These are phyloP conservation scores for Sporobolomyces roseus DNA, from an alignment of 768 basidiomycete species.

Conservation along the genomic window DNA sequence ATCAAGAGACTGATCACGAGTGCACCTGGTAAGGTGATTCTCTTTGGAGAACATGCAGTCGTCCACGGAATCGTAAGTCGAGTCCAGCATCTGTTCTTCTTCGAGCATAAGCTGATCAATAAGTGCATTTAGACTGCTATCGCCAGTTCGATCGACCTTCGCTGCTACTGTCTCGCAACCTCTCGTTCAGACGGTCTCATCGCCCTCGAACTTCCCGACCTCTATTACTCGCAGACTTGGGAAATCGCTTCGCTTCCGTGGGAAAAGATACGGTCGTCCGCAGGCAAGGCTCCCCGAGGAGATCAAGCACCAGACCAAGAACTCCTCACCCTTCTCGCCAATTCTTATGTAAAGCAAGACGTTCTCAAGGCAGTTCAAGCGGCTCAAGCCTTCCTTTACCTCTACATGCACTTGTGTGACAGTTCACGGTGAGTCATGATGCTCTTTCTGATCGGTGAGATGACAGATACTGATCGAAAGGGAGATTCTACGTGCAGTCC, in stretches of 20 bases:
- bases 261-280: constrained; percentile 53
- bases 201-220: constrained; percentile 72
- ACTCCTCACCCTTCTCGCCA: constrained; percentile 67
- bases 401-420: constrained; percentile 71
- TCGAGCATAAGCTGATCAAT: constrained; percentile 14
- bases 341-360: constrained; percentile 34
- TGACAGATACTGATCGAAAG: background rate
- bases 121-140: constrained; percentile 71
- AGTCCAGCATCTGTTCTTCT: background rate
- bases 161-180: constrained; percentile 81
- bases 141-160: constrained; percentile 89
- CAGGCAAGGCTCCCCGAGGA: constrained; percentile 57
- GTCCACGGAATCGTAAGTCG: constrained; percentile 87
- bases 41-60: constrained; percentile 98
- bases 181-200: constrained; percentile 70
- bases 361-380: constrained; percentile 48
- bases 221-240: constrained; percentile 79
- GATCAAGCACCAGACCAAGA: constrained; percentile 65
- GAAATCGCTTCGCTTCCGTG: constrained; percentile 71
- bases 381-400: constrained; percentile 77
- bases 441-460: background rate
- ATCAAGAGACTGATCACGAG: constrained; percentile 67
- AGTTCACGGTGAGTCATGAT: constrained; percentile 55
- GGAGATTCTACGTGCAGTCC: constrained; percentile 54
- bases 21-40: constrained; percentile 93